Conservation (phyloP, 2,329 filamentous ascomycete species). For the Alternaria dauci region DNA sequence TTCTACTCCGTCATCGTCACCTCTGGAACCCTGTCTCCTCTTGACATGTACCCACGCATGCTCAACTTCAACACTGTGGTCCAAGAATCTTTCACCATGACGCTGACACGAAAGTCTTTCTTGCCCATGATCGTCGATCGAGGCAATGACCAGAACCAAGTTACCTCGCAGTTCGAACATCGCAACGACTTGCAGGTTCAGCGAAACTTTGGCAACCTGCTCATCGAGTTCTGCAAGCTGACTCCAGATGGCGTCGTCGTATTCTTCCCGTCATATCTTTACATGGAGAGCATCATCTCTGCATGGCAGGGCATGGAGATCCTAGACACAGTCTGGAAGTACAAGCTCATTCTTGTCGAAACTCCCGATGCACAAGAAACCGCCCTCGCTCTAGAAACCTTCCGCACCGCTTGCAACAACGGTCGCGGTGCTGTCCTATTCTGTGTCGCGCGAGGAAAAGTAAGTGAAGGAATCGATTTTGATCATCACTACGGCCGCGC, state of each 20-base stretch:
- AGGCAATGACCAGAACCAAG: conserved; percentile 90
- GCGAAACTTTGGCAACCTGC: conserved; percentile 90
- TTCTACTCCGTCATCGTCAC: conserved; percentile 99
- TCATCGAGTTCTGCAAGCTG: conserved; percentile 94
- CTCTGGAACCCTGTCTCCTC: conserved; percentile 92
- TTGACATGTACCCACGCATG: conserved; percentile 99
- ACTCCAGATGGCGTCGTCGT: conserved; percentile 98
- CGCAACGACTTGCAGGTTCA: conserved; percentile 97
- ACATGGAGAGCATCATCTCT: conserved; percentile 99
- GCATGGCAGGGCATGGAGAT: conserved; percentile 99
- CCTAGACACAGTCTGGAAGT: conserved; percentile 97
- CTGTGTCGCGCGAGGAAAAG: conserved; percentile 95
- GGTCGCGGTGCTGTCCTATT: conserved; percentile 91
- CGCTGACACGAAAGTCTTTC: conserved; percentile 91
- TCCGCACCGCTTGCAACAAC: conserved; percentile 96
- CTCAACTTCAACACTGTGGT: conserved; percentile 90
- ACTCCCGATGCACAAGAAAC: conserved; percentile 98
- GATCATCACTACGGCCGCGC: conserved; percentile 98
- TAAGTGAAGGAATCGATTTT: conserved; percentile 98
- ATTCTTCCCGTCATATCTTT: conserved; percentile 97
- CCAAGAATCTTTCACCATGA: conserved; percentile 98
- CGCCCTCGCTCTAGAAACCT: conserved; percentile 92
- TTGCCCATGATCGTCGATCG: conserved; percentile 97
- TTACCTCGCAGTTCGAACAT: conserved; percentile 94
- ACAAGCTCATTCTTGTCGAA: conserved; percentile 97